These are phyloP conservation scores for Myrmaecium sp. DNA, from an alignment of 2,329 filamentous ascomycete species.

Conservation along the genomic window DNA sequence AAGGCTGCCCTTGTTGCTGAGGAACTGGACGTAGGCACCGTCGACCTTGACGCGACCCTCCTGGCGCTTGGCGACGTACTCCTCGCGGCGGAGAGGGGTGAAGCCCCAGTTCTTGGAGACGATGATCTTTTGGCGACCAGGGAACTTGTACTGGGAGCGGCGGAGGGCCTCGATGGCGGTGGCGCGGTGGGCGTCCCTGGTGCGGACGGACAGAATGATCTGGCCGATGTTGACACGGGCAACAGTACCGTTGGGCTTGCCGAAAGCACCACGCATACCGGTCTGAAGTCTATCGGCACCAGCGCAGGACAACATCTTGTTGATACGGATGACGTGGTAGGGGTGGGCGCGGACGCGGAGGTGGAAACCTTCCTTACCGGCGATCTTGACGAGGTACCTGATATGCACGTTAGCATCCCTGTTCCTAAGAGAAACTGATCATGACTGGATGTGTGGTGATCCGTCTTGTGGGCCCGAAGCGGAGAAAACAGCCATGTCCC, in stretches of 20 bases:
- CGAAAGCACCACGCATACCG: slow-evolving; percentile 99
- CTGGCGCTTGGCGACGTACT: slow-evolving; percentile 92
- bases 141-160: slow-evolving; percentile 99
- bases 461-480: too few species aligned
- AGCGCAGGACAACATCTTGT: slow-evolving; percentile 99
- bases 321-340: slow-evolving; percentile 99
- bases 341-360: slow-evolving; percentile 75
- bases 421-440: too few species aligned
- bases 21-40: slow-evolving; percentile 99
- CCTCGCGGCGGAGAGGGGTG: slow-evolving; percentile 92
- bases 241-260: slow-evolving; percentile 97
- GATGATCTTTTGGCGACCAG: slow-evolving; percentile 99
- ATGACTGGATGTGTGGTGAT: too few species aligned
- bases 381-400: slow-evolving; percentile 51
- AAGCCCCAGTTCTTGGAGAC: slow-evolving; percentile 99
- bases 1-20: slow-evolving; percentile 79
- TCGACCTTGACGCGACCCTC: slow-evolving; percentile 89
- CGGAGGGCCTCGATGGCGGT: slow-evolving; percentile 96
- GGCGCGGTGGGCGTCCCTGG: slow-evolving; percentile 80
- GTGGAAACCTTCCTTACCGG: slow-evolving; percentile 57
- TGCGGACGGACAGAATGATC: slow-evolving; percentile 94
- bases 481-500: too few species aligned
- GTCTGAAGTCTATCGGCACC: slow-evolving; percentile 99
- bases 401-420: too few species aligned
- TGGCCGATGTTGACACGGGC: slow-evolving; percentile 99